Evolutionary conservation across 495 filamentous ascomycete species (phyloP).

Genomic region (Rhypophila decipiens): DNA sequence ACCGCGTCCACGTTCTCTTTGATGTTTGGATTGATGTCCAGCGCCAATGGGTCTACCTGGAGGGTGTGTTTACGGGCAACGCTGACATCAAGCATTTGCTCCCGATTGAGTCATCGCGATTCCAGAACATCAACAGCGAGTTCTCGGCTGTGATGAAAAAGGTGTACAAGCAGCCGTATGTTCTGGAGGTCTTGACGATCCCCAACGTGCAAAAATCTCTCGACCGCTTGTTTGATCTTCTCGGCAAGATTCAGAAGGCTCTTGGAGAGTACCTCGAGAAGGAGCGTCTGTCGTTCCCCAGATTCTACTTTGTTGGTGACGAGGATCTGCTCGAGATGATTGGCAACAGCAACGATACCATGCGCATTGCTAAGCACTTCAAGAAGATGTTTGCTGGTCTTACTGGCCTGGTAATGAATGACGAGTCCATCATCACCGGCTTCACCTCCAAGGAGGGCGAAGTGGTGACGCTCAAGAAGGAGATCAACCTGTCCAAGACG

Average conservation of each 20-base stretch:
- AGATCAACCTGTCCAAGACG: slow-evolving; percentile 85
- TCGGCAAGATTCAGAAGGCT: slow-evolving; percentile 99
- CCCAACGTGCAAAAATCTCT: slow-evolving; percentile 91
- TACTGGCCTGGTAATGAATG: slow-evolving; percentile 82
- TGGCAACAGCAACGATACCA: slow-evolving; percentile 94
- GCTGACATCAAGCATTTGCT: slow-evolving; percentile 98
- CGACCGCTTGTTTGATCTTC: slow-evolving; percentile 85
- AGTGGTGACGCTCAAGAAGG: slow-evolving; percentile 75
- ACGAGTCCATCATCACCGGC: slow-evolving; percentile 79
- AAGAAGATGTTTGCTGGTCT: slow-evolving; percentile 99
- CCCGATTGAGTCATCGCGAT: slow-evolving; percentile 89
- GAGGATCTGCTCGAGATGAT: slow-evolving; percentile 99
- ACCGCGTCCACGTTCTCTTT: slow-evolving; percentile 93
- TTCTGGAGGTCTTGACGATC: slow-evolving; percentile 92
- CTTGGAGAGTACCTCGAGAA: slow-evolving; percentile 97
- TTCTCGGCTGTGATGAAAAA: slow-evolving; percentile 98
- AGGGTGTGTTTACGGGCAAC: slow-evolving; percentile 97
- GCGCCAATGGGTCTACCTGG: slow-evolving; percentile 97
- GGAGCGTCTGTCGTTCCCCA: slow-evolving; percentile 91
- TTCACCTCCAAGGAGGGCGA: slow-evolving; percentile 97
- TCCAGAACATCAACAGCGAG: slow-evolving; percentile 98
- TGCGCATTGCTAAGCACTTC: slow-evolving; percentile 94
- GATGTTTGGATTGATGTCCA: slow-evolving; percentile 99
- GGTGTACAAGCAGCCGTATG: slow-evolving; percentile 87
- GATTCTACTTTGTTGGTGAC: slow-evolving; percentile 99